Base-by-base conservation (phyloP, 2,329 filamentous ascomycete genomes). In the Corinectria fuckeliana region DNA sequence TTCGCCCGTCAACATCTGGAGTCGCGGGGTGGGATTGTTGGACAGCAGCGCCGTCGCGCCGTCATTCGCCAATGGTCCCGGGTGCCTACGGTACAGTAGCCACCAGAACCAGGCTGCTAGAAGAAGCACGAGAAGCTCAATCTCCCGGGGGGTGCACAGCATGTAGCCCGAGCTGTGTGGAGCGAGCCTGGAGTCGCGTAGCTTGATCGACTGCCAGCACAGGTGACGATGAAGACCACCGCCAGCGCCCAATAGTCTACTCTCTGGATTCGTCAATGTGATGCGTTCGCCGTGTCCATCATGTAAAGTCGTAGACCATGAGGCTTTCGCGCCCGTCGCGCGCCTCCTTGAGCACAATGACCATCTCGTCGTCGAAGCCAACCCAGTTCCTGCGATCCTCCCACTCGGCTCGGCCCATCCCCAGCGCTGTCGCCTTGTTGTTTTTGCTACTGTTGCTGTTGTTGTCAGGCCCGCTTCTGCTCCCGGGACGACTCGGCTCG, bases 341-440 rank as follows among this genome's bases (percentile, higher is more conserved):
- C 63, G 86, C 85, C 76, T 94, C 91, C 64, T 91, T 89, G 50
- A 96, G 80, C 39, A 97, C 87, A 61, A 96, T 88, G n/a, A 97
- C 91, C 78, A 92, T 92, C 75, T 96, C 91, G 41, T 96, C 92
- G 70, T 97, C 92, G 69, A 97, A 97, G 0, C 91, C 92, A 8
- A 97, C 87, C 86, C 90, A 94, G 50, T 84, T 84, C 59, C 81
- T 77, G 48, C 77, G 74, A 58, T 82, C 81, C 32, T 84, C 79
- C 73, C 78, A 78, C 36, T 72, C 69, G 26, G 68, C 54, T n/a
- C 60, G 41, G 4, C 52, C 44, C 26, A 58, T 25, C 39, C 32
- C 60, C 28, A 38, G 36, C 10, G 52, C 28, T 44, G 41, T 47
- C 13, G 41, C 47, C 41, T 42, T 50, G 41, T 49, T 26, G 39